phyloP scores from a whole-genome alignment of 257 asterid species.

The Cynanchum wilfordii region DNA sequence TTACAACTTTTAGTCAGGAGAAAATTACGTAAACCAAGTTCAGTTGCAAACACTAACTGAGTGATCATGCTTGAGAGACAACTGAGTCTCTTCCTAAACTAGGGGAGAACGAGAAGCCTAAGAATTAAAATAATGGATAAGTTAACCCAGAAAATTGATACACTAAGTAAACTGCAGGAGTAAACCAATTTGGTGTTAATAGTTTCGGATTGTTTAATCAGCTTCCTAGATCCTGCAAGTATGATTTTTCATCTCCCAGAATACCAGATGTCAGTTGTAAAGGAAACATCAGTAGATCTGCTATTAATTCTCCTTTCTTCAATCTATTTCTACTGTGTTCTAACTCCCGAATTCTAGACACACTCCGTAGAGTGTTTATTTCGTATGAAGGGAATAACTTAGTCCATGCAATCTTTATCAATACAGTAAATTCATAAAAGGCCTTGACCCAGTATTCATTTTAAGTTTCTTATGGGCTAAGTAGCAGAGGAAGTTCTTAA shows the following conservation, averaged over 20 bases:
- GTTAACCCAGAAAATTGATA: not conserved
- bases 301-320: not conserved
- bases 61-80: too few species aligned
- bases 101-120: too few species aligned
- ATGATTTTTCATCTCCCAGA: not conserved
- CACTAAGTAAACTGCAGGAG: not conserved
- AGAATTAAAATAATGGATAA: too few species aligned
- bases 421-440: not conserved
- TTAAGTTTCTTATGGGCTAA: too few species aligned
- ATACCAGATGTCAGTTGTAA: too few species aligned
- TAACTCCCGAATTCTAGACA: not conserved
- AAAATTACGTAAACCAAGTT: too few species aligned
- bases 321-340: not conserved
- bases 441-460: not conserved
- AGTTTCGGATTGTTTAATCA: not conserved
- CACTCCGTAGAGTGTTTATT: not conserved
- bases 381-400: not conserved
- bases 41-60: too few species aligned
- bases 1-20: too few species aligned
- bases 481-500: too few species aligned
- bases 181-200: not conserved
- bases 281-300: too few species aligned
- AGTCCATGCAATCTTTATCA: not conserved
- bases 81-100: too few species aligned
- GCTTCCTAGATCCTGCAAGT: not conserved